Base-by-base conservation (phyloP, 805 yeast genomes). In the Saccharomyces eubayanus region DNA sequence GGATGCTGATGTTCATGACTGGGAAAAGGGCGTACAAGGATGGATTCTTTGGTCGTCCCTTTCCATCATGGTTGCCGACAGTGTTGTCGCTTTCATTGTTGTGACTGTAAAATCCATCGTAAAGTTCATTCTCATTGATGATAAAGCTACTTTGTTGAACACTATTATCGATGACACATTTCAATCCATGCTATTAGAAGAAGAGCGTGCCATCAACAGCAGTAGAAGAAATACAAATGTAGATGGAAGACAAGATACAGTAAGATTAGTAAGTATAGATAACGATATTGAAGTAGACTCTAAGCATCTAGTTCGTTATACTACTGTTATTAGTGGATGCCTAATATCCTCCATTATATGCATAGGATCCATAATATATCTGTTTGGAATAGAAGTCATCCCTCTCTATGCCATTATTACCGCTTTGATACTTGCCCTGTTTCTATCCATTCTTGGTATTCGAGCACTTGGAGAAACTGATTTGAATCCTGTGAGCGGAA, bases 381-480 rank as follows among this genome's bases (percentile, higher is more conserved):
- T 92, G 1, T 94, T 91, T 70, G 92, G 90, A 0, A 57, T 64
- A 2, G 68, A 72, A 1, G 71, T 82, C 2, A 80, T 89, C 1
- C 97, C 97, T 0, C 59, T 85, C 6, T 84, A 85, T 62, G 81
- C 95, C 0, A 76, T 86, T 40, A 62, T 82, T 0, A 71, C 81
- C 0, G 94, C 97, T 0, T 79, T 92, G 4, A 57, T 84, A 0
- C 62, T 94, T 24, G 96, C 98, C 0, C 72, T 92, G 27, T 72
- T 90, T 55, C 76, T 92, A 47, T 88, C 97, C 0, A 77, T 92
- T 1, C 74, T 92, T 5, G 98, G 96, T 1, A 96, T 94, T 0
- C 76, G 98, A 48, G 97, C 99, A 0, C 73, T 92, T 5, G 99
- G 99, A 4, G 98, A 94, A 68, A 94, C 99, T 0, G 99, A 92